phyloP scores from a whole-genome alignment of 2,329 filamentous ascomycete genomes.

The Paraphaeosphaeria minitans region DNA sequence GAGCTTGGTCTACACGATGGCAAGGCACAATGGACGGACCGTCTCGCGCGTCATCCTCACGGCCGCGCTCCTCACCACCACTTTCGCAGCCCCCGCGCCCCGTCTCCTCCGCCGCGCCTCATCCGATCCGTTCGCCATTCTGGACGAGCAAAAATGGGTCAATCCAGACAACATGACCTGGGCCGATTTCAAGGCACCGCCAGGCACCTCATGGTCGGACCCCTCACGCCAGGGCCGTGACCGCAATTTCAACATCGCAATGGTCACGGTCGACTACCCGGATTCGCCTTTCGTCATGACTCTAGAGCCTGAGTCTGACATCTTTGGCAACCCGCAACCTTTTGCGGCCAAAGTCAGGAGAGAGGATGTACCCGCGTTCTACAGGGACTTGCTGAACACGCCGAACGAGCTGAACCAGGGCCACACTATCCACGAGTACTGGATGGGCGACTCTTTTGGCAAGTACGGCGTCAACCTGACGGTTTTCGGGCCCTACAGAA shows the following conservation, averaged over 20 bases:
- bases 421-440: conserved; percentile 62
- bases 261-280: conserved; percentile 59
- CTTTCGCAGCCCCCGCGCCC: conserved; percentile 20
- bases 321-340: conserved; percentile 58
- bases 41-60: conserved; percentile 22
- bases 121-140: conserved; percentile 54
- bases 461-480: conserved; percentile 60
- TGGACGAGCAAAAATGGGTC: conserved; percentile 60
- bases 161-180: conserved; percentile 62
- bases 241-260: conserved; percentile 62
- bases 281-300: conserved; percentile 58
- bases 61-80: conserved; percentile 23
- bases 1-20: conserved; percentile 12
- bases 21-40: conserved; percentile 11
- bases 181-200: conserved; percentile 55
- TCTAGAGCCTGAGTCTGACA: conserved; percentile 51
- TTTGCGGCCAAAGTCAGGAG: conserved; percentile 50
- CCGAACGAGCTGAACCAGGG: conserved; percentile 57
- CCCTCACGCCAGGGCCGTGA: conserved; percentile 51
- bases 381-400: conserved; percentile 58
- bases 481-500: conserved; percentile 58
- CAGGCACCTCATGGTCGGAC: conserved; percentile 57
- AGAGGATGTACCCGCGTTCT: conserved; percentile 57
- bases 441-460: conserved; percentile 62
- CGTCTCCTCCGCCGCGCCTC: conserved; percentile 14